Percentiles rank a stretch among this genome's conserved stretches.
These are phyloP conservation scores for Chaetomidium leptoderma DNA, from an alignment of 495 filamentous ascomycete genomes.

Conservation along the genomic window DNA sequence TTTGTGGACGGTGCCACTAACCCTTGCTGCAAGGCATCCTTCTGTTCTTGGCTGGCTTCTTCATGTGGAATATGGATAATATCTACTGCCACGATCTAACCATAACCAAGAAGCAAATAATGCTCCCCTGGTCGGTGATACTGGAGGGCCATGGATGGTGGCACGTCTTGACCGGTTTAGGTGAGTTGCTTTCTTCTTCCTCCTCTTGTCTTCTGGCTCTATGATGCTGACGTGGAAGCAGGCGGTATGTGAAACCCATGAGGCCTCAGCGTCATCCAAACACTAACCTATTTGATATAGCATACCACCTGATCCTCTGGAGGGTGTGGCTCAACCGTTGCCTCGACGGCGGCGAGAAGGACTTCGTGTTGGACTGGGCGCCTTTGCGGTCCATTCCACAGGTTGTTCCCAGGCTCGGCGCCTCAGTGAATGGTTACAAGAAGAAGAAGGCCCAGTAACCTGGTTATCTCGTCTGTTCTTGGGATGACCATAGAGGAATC, in stretches of 20 bases:
- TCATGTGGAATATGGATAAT: constrained; percentile 85
- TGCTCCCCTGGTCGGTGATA: constrained; percentile 84
- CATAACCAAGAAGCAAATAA: constrained; percentile 64
- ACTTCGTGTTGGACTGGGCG: constrained; percentile 73
- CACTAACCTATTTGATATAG: constrained; percentile 47
- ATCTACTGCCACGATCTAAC: constrained; percentile 69
- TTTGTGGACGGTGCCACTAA: constrained; percentile 1
- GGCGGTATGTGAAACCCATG: constrained; percentile 34
- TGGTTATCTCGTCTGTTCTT: not conserved
- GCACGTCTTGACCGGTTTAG: constrained; percentile 55
- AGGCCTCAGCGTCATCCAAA: not conserved
- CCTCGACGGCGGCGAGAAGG: constrained; percentile 69
- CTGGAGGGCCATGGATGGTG: constrained; percentile 97
- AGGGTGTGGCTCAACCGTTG: constrained; percentile 81
- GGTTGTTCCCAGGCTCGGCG: constrained; percentile 38
- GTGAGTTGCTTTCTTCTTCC: constrained; percentile 16
- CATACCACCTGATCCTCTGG: constrained; percentile 83
- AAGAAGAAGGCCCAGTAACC: constrained; percentile 34
- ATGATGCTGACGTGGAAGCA: constrained; percentile 21
- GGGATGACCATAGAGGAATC: not conserved
- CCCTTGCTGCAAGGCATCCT: constrained; percentile 47
- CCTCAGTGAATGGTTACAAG: constrained; percentile 12
- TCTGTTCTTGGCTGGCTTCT: constrained; percentile 79
- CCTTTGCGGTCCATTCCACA: constrained; percentile 59
- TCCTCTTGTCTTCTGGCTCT: not conserved